Percentiles rank a stretch among this genome's conserved stretches.
These are phyloP conservation scores for Neofusicoccum sp. DNA, from an alignment of 2,329 filamentous ascomycete species.

Conservation along the genomic window DNA sequence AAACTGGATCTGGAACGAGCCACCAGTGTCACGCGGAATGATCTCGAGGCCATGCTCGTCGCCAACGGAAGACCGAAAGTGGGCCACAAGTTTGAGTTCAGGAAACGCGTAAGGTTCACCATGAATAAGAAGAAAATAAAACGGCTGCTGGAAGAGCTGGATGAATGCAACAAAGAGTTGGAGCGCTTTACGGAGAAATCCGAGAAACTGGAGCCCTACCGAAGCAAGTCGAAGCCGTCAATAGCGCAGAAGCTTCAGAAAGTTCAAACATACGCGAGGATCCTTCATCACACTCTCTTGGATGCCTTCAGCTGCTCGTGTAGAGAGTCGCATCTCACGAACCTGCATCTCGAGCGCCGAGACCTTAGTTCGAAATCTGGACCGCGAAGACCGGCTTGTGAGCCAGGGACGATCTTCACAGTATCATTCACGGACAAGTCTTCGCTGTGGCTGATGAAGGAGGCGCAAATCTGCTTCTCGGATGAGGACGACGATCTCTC, in stretches of 20 bases:
- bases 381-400: slow-evolving; percentile 17
- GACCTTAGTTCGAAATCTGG: slow-evolving; percentile 24
- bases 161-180: slow-evolving; percentile 39
- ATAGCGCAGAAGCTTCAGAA: slow-evolving; percentile 33
- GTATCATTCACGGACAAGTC: slow-evolving; percentile 31
- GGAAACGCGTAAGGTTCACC: slow-evolving; percentile 34
- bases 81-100: slow-evolving; percentile 33
- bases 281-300: slow-evolving; percentile 30
- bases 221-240: slow-evolving; percentile 34
- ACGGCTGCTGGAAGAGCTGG: slow-evolving; percentile 34
- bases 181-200: slow-evolving; percentile 39
- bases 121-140: slow-evolving; percentile 40
- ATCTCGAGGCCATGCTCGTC: slow-evolving; percentile 35
- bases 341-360: slow-evolving; percentile 34
- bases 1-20: slow-evolving; percentile 38
- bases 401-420: slow-evolving; percentile 30
- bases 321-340: slow-evolving; percentile 32
- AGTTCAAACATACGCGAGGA: slow-evolving; percentile 35
- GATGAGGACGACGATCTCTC: slow-evolving; percentile 27
- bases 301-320: slow-evolving; percentile 36
- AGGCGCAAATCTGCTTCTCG: slow-evolving; percentile 33
- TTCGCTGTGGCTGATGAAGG: slow-evolving; percentile 30
- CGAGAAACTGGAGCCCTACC: slow-evolving; percentile 36
- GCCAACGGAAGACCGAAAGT: slow-evolving; percentile 31
- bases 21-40: slow-evolving; percentile 31